Conservation (phyloP, 176 grass and related monocot genomes). For the Raddia guianensis region DNA sequence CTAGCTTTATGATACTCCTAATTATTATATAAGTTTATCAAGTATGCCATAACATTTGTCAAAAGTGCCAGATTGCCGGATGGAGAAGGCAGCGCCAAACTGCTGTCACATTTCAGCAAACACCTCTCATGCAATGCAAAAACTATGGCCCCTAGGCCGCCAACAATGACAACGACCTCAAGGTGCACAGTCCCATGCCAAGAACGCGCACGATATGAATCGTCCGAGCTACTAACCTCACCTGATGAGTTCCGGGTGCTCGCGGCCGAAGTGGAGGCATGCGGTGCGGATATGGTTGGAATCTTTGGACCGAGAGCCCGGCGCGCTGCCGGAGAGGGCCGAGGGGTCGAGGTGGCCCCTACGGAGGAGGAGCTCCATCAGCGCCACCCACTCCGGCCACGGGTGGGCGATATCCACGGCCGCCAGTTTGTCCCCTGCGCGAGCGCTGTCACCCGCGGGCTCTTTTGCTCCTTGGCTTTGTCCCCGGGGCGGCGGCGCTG, state of each 20-base stretch:
- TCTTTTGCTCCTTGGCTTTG: constrained; percentile 29
- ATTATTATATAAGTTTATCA: too few species aligned
- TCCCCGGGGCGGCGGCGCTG: background rate
- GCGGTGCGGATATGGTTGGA: constrained; percentile 68
- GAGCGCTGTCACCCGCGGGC: constrained; percentile 13
- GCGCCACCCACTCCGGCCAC: constrained; percentile 69
- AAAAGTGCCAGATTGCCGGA: background rate
- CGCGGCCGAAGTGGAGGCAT: constrained; percentile 70
- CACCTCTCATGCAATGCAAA: constrained; percentile 40
- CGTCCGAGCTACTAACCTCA: constrained; percentile 20
- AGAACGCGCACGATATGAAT: background rate
- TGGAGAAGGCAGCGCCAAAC: background rate
- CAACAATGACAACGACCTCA: background rate
- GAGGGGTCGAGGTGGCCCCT: constrained; percentile 60
- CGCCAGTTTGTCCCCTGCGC: background rate
- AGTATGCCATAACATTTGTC: too few species aligned
- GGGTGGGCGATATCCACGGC: constrained; percentile 67
- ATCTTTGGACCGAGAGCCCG: constrained; percentile 50
- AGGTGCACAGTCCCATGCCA: background rate
- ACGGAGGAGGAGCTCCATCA: constrained; percentile 68
- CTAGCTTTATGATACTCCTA: too few species aligned
- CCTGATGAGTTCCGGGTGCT: constrained; percentile 67
- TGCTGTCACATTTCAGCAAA: constrained; percentile 50
- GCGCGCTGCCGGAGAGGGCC: constrained; percentile 17
- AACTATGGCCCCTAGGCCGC: background rate